Percentiles rank a stretch among this genome's conserved stretches.
Conservation (phyloP, 169 alveolate genomes). For the Plasmodium knowlesi region DNA sequence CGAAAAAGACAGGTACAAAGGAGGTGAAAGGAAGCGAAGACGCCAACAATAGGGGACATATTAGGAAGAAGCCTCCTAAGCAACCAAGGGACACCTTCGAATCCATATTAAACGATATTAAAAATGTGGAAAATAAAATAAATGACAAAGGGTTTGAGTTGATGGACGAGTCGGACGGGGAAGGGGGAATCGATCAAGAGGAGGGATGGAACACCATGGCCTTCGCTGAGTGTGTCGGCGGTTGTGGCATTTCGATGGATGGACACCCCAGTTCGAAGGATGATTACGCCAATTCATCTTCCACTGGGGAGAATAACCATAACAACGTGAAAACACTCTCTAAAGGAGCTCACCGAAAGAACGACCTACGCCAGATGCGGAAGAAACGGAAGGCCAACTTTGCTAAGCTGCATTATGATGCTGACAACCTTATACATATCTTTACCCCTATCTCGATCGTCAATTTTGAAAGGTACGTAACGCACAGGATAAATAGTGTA, state of each 20-base stretch:
- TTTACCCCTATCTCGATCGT: neutral
- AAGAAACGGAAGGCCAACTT: constrained; percentile 22
- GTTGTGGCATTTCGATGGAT: neutral
- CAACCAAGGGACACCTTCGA: constrained; percentile 9
- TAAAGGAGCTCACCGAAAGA: neutral
- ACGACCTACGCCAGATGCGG: neutral
- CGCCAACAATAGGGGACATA: neutral
- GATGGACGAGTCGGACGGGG: neutral
- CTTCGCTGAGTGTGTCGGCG: neutral
- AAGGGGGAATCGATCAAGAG: constrained; percentile 3
- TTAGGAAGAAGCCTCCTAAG: neutral
- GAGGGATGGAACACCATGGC: neutral
- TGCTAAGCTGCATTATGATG: neutral
- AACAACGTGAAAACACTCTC: neutral
- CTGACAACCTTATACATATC: neutral
- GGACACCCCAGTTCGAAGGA: neutral
- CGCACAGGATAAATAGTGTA: neutral
- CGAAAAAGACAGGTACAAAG: too few relatives aligned
- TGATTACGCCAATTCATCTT: neutral
- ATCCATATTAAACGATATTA: constrained; percentile 32
- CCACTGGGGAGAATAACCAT: neutral
- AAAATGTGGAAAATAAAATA: constrained; percentile 21
- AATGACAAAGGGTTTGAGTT: neutral
- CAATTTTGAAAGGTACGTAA: constrained; percentile 32
- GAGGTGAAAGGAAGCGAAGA: too few relatives aligned